Conservation (phyloP, 1,139 yeast genomes). For the Yamadazyma sp. region DNA sequence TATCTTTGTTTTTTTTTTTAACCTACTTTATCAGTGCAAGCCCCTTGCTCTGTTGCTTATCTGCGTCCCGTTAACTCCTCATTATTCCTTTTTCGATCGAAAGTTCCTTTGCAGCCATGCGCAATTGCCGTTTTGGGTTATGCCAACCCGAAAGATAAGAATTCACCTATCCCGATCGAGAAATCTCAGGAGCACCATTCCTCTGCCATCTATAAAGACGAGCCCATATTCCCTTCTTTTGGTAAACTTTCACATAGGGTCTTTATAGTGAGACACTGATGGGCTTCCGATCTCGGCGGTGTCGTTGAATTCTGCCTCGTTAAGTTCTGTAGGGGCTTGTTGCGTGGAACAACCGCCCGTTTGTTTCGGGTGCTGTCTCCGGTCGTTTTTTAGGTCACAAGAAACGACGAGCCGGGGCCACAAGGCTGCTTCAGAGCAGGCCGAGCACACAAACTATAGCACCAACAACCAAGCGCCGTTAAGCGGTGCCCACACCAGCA, state of each 20-base stretch:
- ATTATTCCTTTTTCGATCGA: slow-evolving; percentile 8
- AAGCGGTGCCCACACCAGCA: too few relatives aligned
- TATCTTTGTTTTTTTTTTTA: not conserved
- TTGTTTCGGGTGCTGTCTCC: too few relatives aligned
- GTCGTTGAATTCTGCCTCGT: too few relatives aligned
- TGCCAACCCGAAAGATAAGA: slow-evolving; percentile 9
- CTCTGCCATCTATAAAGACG: not conserved
- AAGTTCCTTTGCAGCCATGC: slow-evolving; percentile 8
- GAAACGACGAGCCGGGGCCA: too few relatives aligned
- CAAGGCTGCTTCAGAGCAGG: too few relatives aligned
- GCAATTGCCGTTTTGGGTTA: slow-evolving; percentile 6
- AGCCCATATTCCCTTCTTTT: not conserved
- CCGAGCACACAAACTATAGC: too few relatives aligned
- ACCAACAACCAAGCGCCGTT: too few relatives aligned
- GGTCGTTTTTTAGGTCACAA: too few relatives aligned
- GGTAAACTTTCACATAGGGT: not conserved
- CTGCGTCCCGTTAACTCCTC: slow-evolving; percentile 5
- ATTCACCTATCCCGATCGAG: slow-evolving; percentile 1
- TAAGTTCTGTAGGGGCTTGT: too few relatives aligned
- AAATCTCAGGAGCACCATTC: slow-evolving; percentile 3
- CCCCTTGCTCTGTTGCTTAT: not conserved
- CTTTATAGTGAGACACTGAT: not conserved
- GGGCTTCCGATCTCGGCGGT: not conserved
- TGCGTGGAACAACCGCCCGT: too few relatives aligned
- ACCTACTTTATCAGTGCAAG: not conserved